A percentile compares a stretch with the other conserved stretches of the same genome.
Evolutionary conservation across 1,284 basidiomycete species (phyloP).

Genomic region (Mycosarcoma maydis): DNA sequence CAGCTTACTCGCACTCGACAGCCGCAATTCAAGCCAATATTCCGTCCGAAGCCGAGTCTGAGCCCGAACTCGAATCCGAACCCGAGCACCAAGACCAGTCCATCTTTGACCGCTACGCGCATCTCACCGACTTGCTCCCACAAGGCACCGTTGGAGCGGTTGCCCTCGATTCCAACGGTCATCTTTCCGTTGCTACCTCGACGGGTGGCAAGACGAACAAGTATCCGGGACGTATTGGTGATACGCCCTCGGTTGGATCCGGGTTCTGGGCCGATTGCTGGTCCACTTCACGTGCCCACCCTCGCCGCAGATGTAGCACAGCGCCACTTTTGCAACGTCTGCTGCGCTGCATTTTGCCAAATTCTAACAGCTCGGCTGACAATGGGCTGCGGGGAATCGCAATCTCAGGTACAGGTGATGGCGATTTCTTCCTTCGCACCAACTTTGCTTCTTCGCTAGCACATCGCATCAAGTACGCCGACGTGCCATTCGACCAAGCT

Average conservation of each 20-base stretch:
- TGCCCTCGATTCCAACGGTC: constrained; percentile 77
- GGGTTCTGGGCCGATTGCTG: constrained; percentile 86
- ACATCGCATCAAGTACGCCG: constrained; percentile 73
- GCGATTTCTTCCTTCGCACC: constrained; percentile 81
- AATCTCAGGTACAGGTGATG: constrained; percentile 82
- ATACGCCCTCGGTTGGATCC: constrained; percentile 79
- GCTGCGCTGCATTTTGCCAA: background rate
- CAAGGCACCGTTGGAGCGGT: constrained; percentile 84
- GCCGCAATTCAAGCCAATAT: too few species aligned
- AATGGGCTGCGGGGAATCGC: constrained; percentile 72
- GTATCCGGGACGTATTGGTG: constrained; percentile 79
- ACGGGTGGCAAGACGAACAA: constrained; percentile 86
- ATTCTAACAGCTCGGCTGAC: background rate
- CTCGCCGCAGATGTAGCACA: background rate
- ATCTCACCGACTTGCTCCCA: constrained; percentile 73
- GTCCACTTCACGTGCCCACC: constrained; percentile 55
- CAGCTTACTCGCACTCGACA: constrained; percentile 8
- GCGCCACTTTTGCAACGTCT: background rate
- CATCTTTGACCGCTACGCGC: constrained; percentile 22
- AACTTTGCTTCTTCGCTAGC: constrained; percentile 76
- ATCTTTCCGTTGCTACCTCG: constrained; percentile 78
- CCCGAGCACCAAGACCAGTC: constrained; percentile 22
- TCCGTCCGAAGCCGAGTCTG: too few species aligned
- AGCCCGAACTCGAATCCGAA: background rate
- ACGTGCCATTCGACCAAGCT: constrained; percentile 69